Percentiles rank a stretch among this genome's conserved stretches.
These are phyloP conservation scores for Colletotrichum theobromicola DNA, from an alignment of 2,329 filamentous ascomycete species.

Conservation along the genomic window DNA sequence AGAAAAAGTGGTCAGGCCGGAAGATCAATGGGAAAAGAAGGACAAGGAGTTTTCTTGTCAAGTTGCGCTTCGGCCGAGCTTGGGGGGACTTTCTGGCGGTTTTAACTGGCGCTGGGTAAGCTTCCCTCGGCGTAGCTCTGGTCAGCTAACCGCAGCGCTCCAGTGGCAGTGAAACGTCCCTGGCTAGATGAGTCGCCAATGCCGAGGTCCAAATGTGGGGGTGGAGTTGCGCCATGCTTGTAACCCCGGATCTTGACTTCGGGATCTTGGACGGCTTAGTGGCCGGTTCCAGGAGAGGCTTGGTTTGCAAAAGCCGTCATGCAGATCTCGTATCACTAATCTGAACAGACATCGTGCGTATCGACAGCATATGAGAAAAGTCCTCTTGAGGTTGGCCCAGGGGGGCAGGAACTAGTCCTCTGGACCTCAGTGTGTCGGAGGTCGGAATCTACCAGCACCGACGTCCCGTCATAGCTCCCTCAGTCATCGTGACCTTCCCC, in stretches of 20 bases:
- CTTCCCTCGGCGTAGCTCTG: slow-evolving; percentile 16
- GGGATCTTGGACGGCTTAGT: not conserved
- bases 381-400: not conserved
- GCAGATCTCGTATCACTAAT: not conserved
- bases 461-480: not conserved
- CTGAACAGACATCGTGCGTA: not conserved
- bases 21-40: not conserved
- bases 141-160: slow-evolving; percentile 13
- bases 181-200: not conserved
- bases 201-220: slow-evolving; percentile 24
- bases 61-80: slow-evolving; percentile 12
- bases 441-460: not conserved
- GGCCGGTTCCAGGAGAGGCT: not conserved
- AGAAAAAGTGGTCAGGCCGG: not conserved
- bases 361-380: not conserved
- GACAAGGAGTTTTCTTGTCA: not conserved
- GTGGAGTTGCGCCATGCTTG: slow-evolving; percentile 5
- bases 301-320: not conserved
- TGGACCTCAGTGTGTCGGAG: not conserved
- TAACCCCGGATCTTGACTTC: slow-evolving; percentile 17
- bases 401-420: not conserved
- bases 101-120: slow-evolving; percentile 10
- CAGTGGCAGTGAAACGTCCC: slow-evolving; percentile 6
- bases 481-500: not conserved
- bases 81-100: slow-evolving; percentile 5